phyloP scores from a whole-genome alignment of 1,284 basidiomycete genomes.

The Microbotryum saponariae region DNA sequence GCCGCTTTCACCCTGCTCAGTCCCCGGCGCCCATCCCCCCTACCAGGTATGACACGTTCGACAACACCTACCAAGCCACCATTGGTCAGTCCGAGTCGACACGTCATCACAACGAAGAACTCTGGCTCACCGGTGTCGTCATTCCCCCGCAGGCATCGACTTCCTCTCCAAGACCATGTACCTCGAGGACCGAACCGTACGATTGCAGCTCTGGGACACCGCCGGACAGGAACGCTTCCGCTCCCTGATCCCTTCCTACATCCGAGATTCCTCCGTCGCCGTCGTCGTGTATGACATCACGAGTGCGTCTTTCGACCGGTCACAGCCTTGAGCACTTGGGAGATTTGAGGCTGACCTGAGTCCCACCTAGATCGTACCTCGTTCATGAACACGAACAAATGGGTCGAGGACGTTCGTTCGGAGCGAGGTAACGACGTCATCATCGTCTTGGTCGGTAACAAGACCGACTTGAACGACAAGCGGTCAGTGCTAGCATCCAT shows the following conservation, averaged over 20 bases:
- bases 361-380: slow-evolving; percentile 65
- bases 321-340: not conserved
- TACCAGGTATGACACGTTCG: slow-evolving; percentile 97
- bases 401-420: slow-evolving; percentile 98
- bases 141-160: slow-evolving; percentile 56
- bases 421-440: slow-evolving; percentile 98
- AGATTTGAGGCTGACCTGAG: not conserved
- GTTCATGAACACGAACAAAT: slow-evolving; percentile 94
- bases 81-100: slow-evolving; percentile 54
- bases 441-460: slow-evolving; percentile 97
- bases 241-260: slow-evolving; percentile 97
- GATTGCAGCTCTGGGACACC: slow-evolving; percentile 97
- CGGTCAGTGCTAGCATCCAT: slow-evolving; percentile 50
- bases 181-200: slow-evolving; percentile 93
- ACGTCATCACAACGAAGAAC: not conserved
- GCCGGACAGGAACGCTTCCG: slow-evolving; percentile 97
- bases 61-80: slow-evolving; percentile 99
- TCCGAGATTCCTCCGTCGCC: slow-evolving; percentile 94
- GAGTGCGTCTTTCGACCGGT: slow-evolving; percentile 54
- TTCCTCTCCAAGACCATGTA: slow-evolving; percentile 99
- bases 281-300: slow-evolving; percentile 99
- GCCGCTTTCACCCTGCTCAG: not conserved
- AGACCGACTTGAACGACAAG: slow-evolving; percentile 92
- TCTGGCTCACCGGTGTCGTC: not conserved
- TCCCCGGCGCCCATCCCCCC: not conserved